Evolutionary conservation across 2,329 filamentous ascomycete genomes (phyloP).

Genomic region (Pyrenochaeta sp.): DNA sequence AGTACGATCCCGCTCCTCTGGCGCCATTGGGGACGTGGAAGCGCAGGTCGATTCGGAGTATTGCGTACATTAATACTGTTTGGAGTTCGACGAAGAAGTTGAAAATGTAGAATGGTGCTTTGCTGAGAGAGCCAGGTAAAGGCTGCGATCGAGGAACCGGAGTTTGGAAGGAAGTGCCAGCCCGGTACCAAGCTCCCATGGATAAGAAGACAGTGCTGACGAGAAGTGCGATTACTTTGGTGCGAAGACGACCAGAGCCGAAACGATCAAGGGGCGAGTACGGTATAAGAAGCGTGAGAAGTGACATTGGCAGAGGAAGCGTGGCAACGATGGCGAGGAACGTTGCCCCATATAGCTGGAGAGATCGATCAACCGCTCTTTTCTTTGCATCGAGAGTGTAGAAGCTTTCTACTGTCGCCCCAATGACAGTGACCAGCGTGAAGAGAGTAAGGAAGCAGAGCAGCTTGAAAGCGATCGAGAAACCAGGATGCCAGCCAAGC

Average conservation of each 20-base stretch:
- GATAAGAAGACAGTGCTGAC: conserved; percentile 66
- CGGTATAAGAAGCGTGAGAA: conserved; percentile 57
- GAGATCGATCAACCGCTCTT: conserved; percentile 62
- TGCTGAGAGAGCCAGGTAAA: conserved; percentile 74
- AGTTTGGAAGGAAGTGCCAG: conserved; percentile 64
- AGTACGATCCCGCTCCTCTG: conserved; percentile 52
- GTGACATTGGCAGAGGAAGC: conserved; percentile 67
- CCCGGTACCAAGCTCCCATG: conserved; percentile 74
- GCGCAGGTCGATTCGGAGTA: conserved; percentile 74
- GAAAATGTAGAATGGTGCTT: conserved; percentile 79
- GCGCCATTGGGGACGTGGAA: conserved; percentile 79
- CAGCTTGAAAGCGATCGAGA: conserved; percentile 62
- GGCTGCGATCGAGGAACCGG: conserved; percentile 54
- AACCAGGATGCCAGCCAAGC: conserved; percentile 70
- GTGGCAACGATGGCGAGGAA: conserved; percentile 72
- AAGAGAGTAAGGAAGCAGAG: conserved; percentile 66
- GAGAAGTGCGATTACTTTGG: conserved; percentile 72
- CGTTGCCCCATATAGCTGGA: conserved; percentile 69
- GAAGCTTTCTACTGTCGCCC: conserved; percentile 68
- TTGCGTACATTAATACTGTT: conserved; percentile 71
- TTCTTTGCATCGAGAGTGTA: conserved; percentile 67
- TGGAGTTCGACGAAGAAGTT: conserved; percentile 78
- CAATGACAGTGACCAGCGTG: conserved; percentile 72
- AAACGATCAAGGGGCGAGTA: conserved; percentile 62
- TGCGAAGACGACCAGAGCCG: conserved; percentile 70